These are phyloP conservation scores for Neurospora pannonica DNA, from an alignment of 495 filamentous ascomycete species.

Conservation along the genomic window DNA sequence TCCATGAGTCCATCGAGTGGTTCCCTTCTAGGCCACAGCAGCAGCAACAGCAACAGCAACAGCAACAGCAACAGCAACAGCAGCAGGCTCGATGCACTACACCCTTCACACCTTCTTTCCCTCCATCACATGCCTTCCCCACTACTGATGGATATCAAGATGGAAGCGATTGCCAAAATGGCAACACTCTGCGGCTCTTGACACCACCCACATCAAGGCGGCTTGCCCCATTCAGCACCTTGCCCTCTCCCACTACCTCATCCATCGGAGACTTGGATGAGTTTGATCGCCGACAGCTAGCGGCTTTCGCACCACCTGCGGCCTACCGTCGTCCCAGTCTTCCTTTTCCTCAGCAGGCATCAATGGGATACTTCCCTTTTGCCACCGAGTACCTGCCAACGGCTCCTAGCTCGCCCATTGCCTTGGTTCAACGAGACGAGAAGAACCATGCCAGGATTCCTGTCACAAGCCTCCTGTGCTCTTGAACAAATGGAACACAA, in stretches of 20 bases:
- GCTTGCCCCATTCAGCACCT: neutral
- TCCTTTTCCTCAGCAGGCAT: neutral
- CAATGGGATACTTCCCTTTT: conserved; percentile 6
- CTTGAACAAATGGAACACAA: neutral
- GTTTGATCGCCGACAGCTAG: neutral
- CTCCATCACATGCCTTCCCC: neutral
- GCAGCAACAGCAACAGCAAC: neutral
- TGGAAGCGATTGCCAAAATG: neutral
- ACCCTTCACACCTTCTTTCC: neutral
- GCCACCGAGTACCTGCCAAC: conserved; percentile 19
- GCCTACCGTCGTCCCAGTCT: neutral
- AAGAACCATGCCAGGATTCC: neutral
- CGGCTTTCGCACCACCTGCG: neutral
- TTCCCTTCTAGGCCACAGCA: neutral
- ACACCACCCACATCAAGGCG: neutral
- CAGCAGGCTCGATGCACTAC: neutral
- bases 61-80: neutral
- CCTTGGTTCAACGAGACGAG: neutral
- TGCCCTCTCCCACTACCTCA: neutral
- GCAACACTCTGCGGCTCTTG: neutral
- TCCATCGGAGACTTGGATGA: neutral
- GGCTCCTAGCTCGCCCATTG: conserved; percentile 23
- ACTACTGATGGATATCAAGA: neutral
- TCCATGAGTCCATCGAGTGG: neutral
- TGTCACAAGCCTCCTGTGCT: neutral